Base-by-base conservation (phyloP, 257 asterid species). In the Fraxinus pennsylvanica region DNA sequence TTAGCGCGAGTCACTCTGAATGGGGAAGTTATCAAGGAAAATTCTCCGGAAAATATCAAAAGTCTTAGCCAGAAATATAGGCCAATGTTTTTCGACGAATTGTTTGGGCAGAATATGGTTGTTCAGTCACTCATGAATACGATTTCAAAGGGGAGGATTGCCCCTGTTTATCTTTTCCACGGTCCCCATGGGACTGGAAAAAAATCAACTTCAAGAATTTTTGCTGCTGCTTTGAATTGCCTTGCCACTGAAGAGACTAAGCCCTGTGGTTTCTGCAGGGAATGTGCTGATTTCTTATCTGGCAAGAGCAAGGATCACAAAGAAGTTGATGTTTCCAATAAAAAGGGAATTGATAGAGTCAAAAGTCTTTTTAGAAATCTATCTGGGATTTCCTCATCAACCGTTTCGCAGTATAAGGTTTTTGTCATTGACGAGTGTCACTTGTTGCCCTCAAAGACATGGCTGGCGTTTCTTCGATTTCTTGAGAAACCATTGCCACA, bases 101-200 rank as follows among this genome's bases (percentile, higher is more conserved):
- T 96, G 82, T 80, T 94, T 54, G 99, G 99, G 45, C 99, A 96
- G 85, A 90, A 90, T 71, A 84, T 91, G 77, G 95, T 91, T 27
- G 90, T 90, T 70, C 97, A 96, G 76, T 96, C 98, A 75, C 91
- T 96, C 45, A 82, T 52, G 68, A 90, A 78, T 82, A 92, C 92
- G 0, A 77, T 96, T 82, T 87, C 95, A 39, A 89, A 90, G 74
- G 84, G 91, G 75, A 84, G 94, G 80, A 88, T 92, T 79, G 90
- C 96, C 75, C 97, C 98, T 0, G 89, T 93, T 79, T 94, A 92
- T 85, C 96, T 96, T 72, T 90, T 96, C 83, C 98, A 93, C 76
- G 99, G 99, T 78, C 98, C 97, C 7, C 98, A 97, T 25, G 99
- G 99, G 70, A 96, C 96, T 3, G 99, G 99, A 57, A 96, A 96